phyloP scores from a whole-genome alignment of 805 yeast genomes.

The Candida caryicola region DNA sequence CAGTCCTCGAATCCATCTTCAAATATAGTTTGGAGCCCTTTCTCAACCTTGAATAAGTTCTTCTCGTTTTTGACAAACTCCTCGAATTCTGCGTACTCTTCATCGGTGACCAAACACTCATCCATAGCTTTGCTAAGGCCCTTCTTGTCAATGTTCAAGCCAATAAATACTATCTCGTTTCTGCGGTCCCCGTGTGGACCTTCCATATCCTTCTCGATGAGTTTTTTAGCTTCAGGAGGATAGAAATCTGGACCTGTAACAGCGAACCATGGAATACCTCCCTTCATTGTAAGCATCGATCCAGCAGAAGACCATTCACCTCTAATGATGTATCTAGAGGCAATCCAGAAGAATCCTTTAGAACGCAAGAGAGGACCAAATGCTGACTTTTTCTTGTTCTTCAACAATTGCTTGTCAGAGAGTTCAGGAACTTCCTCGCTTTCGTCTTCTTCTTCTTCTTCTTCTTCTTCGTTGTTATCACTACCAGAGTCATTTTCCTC shows the following conservation, averaged over 20 bases:
- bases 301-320: slow-evolving; percentile 49
- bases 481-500: slow-evolving; percentile 1
- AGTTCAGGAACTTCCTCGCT: slow-evolving; percentile 13
- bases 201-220: slow-evolving; percentile 34
- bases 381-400: slow-evolving; percentile 33
- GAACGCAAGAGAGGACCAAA: slow-evolving; percentile 40
- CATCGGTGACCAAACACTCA: slow-evolving; percentile 38
- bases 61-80: slow-evolving; percentile 23
- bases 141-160: slow-evolving; percentile 30
- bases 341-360: slow-evolving; percentile 47
- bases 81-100: slow-evolving; percentile 30
- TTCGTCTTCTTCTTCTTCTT: slow-evolving; percentile 11
- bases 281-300: slow-evolving; percentile 37
- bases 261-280: slow-evolving; percentile 44
- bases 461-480: slow-evolving; percentile 10
- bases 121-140: slow-evolving; percentile 31
- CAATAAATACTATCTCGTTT: slow-evolving; percentile 47
- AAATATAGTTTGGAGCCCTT: slow-evolving; percentile 22
- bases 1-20: slow-evolving; percentile 47
- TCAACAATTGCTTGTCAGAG: slow-evolving; percentile 24
- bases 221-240: slow-evolving; percentile 29
- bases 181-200: slow-evolving; percentile 43
- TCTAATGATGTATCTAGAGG: slow-evolving; percentile 36
- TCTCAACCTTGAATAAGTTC: slow-evolving; percentile 30
- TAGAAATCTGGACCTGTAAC: slow-evolving; percentile 30